Conservation (phyloP, 768 basidiomycete genomes). For the Termitomyces heimii region DNA sequence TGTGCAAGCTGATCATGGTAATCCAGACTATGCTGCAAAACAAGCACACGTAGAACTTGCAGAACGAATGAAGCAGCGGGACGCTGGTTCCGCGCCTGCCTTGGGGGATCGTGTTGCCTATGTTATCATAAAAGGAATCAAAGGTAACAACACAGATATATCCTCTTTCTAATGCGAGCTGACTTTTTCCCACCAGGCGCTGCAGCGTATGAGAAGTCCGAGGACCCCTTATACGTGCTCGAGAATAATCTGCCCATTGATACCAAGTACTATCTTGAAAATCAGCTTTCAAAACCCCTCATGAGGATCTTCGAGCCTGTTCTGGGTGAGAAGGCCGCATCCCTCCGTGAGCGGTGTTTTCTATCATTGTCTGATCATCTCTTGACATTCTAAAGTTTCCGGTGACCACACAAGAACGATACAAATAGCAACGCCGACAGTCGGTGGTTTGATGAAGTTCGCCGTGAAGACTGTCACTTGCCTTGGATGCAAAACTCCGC, state of each 20-base stretch:
- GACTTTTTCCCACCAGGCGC: conserved; percentile 49
- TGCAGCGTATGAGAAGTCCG: conserved; percentile 97
- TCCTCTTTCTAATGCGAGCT: neutral
- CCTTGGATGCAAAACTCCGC: conserved; percentile 89
- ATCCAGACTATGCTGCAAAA: conserved; percentile 82
- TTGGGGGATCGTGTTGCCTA: conserved; percentile 98
- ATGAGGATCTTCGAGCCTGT: conserved; percentile 99
- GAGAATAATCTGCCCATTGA: conserved; percentile 99
- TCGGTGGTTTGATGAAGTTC: conserved; percentile 98
- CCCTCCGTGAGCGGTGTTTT: conserved; percentile 54
- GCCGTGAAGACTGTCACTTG: conserved; percentile 95
- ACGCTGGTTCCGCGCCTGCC: conserved; percentile 97
- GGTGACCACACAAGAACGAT: conserved; percentile 96
- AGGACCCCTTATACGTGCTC: conserved; percentile 94
- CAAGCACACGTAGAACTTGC: conserved; percentile 97
- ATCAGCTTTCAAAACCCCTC: conserved; percentile 94
- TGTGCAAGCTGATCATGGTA: neutral
- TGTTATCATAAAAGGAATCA: conserved; percentile 95
- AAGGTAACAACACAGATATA: conserved; percentile 44
- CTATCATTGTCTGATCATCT: neutral
- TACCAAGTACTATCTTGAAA: conserved; percentile 96
- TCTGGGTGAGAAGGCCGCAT: conserved; percentile 84
- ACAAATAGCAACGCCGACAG: conserved; percentile 92
- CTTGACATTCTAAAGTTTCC: conserved; percentile 52
- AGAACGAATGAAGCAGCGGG: conserved; percentile 91